Evolutionary conservation across 2,329 filamentous ascomycete genomes (phyloP), one percentile per base, ranked within the genome.

Genomic region (Pezicula neosporulosa): DNA sequence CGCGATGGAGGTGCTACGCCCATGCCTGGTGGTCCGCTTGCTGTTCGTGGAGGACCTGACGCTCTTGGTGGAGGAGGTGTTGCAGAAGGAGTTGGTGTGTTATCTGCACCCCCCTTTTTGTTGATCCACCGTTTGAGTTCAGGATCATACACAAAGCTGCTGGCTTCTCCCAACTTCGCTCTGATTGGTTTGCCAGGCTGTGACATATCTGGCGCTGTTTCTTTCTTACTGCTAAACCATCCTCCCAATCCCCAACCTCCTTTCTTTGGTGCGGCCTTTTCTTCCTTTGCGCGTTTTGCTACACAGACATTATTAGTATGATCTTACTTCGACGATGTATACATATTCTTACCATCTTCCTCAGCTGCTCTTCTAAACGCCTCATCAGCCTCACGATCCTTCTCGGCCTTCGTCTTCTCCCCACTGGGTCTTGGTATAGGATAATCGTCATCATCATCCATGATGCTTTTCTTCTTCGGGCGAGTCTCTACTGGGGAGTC

Each of bases 81-180:
- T 1, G 85, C 84, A 44, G 79, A 75, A 56, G 83, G 80, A 3
- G 80, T 74, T 24, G 78, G 74, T 8, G 73, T 72, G 41, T 80
- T 81, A 49, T 87, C 85, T 7, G 82, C 80, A 13, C 74, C 74
- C 10, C 83, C 83, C 67, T 96, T 97, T 76, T 97, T 97, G 75
- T 99, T 97, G 67, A 99, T 79, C 95, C 95, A 99, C 67, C 94
- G 91, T 75, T 96, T 95, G 48, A 96, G 80, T n/a, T 97, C 89
- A 2, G 91, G 88, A 65, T 99, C 94, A 64, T 94, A 99, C 60
- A 93, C 87, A 70, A 99, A 97, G 43, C 85, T 90, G 68, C 84
- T 96, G 65, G 94, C 84, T 69, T 99, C 95, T 55, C 93, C 95
- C 8, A 99, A 81, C 65, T 99, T 99, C 56, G 95, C 94, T 61